phyloP scores from a whole-genome alignment of 495 filamentous ascomycete species.

The Neurospora sublineolata region DNA sequence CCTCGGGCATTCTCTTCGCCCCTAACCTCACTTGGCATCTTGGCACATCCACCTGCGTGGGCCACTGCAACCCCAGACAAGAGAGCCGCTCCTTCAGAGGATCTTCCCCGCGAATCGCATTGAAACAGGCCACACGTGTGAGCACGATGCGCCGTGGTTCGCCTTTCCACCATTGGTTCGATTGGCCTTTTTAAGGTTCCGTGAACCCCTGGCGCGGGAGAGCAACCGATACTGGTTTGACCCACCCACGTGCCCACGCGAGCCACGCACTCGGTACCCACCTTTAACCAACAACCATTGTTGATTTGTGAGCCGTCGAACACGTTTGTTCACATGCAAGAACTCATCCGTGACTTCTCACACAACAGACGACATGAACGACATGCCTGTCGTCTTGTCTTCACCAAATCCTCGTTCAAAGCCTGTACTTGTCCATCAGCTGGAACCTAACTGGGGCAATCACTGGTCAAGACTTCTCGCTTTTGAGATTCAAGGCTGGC shows the following conservation, averaged over 20 bases:
- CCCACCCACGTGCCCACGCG: not conserved
- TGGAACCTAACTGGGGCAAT: not conserved
- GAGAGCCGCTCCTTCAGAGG: not conserved
- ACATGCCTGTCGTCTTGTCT: not conserved
- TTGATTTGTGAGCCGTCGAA: not conserved
- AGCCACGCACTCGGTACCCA: not conserved
- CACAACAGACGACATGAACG: not conserved
- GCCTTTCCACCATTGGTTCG: not conserved
- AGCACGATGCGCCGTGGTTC: not conserved
- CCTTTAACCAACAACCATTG: not conserved
- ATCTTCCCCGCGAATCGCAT: not conserved
- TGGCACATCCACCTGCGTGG: not conserved
- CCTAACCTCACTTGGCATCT: not conserved
- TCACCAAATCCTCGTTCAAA: not conserved
- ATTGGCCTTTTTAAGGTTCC: not conserved
- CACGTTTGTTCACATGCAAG: not conserved
- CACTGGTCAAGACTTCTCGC: not conserved
- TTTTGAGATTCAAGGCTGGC: not conserved
- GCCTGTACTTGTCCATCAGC: not conserved
- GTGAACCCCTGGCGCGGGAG: not conserved
- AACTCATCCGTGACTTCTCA: not conserved
- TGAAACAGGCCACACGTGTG: not conserved
- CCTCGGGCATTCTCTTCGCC: not conserved
- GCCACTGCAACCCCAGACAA: not conserved
- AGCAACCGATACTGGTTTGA: not conserved